A percentile compares a stretch with the other conserved stretches of the same genome.
Conservation (phyloP, 1,284 basidiomycete species). For the Dichomitus squalens region DNA sequence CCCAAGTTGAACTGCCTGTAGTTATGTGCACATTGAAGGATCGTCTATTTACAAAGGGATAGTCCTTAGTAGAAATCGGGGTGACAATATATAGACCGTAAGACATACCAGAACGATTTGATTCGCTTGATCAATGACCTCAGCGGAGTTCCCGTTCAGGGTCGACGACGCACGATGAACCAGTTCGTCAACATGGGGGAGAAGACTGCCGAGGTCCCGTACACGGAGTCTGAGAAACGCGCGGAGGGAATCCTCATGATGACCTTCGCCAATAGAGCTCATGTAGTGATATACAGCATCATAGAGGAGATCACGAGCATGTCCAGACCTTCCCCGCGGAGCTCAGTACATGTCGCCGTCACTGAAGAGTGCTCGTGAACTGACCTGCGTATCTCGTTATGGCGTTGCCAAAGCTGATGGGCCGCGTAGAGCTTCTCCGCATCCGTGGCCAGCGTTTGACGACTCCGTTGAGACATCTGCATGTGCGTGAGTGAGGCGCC, state of each 20-base stretch:
- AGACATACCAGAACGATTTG: conserved; percentile 65
- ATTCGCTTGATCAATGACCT: conserved; percentile 71
- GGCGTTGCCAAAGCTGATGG: conserved; percentile 81
- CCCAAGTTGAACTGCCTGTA: conserved; percentile 73
- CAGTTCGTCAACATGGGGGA: conserved; percentile 55
- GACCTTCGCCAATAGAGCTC: conserved; percentile 52
- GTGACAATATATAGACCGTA: neutral
- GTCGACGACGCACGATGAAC: conserved; percentile 44
- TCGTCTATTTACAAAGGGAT: conserved; percentile 47
- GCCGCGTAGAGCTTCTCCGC: conserved; percentile 88
- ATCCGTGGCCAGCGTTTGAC: conserved; percentile 80
- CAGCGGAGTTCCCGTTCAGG: conserved; percentile 41
- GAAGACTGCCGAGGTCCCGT: conserved; percentile 55
- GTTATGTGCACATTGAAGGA: conserved; percentile 71
- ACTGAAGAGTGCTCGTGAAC: conserved; percentile 26
- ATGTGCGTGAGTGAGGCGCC: neutral
- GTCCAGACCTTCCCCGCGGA: conserved; percentile 35
- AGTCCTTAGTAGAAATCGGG: neutral
- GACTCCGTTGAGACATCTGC: conserved; percentile 80
- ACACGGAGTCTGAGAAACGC: conserved; percentile 84
- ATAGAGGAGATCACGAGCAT: conserved; percentile 58
- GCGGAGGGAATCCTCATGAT: conserved; percentile 79
- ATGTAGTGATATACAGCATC: conserved; percentile 71
- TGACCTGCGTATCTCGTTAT: conserved; percentile 74
- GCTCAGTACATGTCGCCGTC: neutral